phyloP scores from a whole-genome alignment of 1,284 basidiomycete species.

The Pholiota adiposa region DNA sequence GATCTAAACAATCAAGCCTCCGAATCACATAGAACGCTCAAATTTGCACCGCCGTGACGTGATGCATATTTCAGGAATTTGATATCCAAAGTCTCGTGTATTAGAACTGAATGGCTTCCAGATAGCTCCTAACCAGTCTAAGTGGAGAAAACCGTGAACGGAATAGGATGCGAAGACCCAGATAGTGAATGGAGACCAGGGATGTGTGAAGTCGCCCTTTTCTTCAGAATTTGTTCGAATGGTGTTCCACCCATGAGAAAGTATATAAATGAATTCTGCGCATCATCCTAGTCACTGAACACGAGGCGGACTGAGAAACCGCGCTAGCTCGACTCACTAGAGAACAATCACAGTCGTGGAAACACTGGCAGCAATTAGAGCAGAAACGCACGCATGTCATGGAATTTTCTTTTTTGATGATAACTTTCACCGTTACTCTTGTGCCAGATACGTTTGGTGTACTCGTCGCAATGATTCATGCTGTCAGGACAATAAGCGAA shows the following conservation, averaged over 20 bases:
- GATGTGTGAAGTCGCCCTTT: neutral
- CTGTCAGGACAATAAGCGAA: slow-evolving; percentile 10
- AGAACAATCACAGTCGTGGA: slow-evolving; percentile 15
- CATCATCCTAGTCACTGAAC: slow-evolving; percentile 11
- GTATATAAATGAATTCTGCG: slow-evolving; percentile 3
- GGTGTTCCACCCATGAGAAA: slow-evolving; percentile 13
- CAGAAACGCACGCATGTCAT: slow-evolving; percentile 9
- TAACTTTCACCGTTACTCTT: slow-evolving; percentile 1
- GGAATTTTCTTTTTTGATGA: slow-evolving; percentile 5
- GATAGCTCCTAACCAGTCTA: neutral
- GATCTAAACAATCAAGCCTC: slow-evolving; percentile 1
- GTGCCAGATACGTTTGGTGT: slow-evolving; percentile 1
- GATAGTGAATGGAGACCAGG: neutral
- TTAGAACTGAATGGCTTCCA: slow-evolving; percentile 5
- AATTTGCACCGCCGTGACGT: slow-evolving; percentile 11
- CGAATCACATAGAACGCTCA: neutral
- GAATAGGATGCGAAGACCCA: neutral
- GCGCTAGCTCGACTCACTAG: slow-evolving; percentile 5
- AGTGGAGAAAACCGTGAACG: slow-evolving; percentile 2
- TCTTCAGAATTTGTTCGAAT: neutral
- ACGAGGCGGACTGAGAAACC: slow-evolving; percentile 17
- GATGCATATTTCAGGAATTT: slow-evolving; percentile 17
- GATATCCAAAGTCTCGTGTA: slow-evolving; percentile 12
- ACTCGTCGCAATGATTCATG: neutral
- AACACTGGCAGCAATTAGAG: slow-evolving; percentile 8